Percentiles rank a stretch among this genome's conserved stretches.
Conservation (phyloP, 371 early-diverging fungal genomes). For the Apophysomyces variabilis region DNA sequence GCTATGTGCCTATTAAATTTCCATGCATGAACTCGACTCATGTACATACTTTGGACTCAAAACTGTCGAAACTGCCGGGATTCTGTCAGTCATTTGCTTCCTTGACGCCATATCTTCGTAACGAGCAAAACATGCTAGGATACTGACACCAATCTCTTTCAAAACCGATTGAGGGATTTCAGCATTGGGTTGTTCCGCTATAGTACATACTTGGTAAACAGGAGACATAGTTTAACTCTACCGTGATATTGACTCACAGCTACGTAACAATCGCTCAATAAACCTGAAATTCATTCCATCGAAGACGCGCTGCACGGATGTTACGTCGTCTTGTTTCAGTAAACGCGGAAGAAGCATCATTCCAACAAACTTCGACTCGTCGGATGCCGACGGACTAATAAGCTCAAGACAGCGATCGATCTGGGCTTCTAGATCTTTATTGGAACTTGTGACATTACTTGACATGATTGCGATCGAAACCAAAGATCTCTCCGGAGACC, state of each 20-base stretch:
- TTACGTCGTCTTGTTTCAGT: slow-evolving; percentile 38
- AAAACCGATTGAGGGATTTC: slow-evolving; percentile 47
- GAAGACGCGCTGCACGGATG: slow-evolving; percentile 43
- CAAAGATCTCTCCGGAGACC: background rate
- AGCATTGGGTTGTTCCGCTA: slow-evolving; percentile 13
- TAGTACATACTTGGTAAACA: background rate
- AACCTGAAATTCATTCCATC: slow-evolving; percentile 58
- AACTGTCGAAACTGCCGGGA: slow-evolving; percentile 43
- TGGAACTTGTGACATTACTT: slow-evolving; percentile 28
- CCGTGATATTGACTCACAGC: slow-evolving; percentile 28
- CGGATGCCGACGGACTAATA: slow-evolving; percentile 46
- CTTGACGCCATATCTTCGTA: slow-evolving; percentile 33
- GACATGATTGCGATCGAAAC: background rate
- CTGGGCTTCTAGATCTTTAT: slow-evolving; percentile 41
- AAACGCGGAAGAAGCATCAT: slow-evolving; percentile 57
- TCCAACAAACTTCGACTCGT: slow-evolving; percentile 59
- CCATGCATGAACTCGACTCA: background rate
- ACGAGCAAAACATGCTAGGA: slow-evolving; percentile 48
- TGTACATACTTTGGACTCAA: slow-evolving; percentile 37
- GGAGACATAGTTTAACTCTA: background rate
- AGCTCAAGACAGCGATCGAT: slow-evolving; percentile 55
- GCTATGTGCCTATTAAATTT: slow-evolving; percentile 13
- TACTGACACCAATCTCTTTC: slow-evolving; percentile 53
- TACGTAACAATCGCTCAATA: slow-evolving; percentile 50
- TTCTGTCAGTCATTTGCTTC: slow-evolving; percentile 42